Conservation (phyloP, 805 yeast genomes). For the Metschnikowia hibisci region DNA sequence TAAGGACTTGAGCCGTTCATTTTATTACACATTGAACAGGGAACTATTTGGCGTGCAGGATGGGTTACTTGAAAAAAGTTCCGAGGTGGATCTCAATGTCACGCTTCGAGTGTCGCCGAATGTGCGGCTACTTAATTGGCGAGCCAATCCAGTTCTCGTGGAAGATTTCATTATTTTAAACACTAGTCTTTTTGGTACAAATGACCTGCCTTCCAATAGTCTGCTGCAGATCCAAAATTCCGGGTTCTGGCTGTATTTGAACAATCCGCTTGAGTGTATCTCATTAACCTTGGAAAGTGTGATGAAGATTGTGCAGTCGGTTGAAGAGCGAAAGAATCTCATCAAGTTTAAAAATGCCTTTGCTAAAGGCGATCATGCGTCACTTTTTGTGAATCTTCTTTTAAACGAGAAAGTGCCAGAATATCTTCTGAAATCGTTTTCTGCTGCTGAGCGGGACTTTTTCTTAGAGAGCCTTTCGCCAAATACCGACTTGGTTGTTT, state of each 20-base stretch:
- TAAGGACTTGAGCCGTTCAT: constrained; percentile 33
- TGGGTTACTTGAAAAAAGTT: constrained; percentile 15
- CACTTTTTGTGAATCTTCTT: constrained; percentile 41
- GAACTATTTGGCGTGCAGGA: constrained; percentile 16
- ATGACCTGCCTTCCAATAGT: too few species aligned
- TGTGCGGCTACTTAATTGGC: constrained; percentile 47
- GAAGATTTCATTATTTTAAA: constrained; percentile 34
- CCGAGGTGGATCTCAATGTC: constrained; percentile 7
- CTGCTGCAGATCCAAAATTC: constrained; percentile 5
- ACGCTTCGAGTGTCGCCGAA: constrained; percentile 30
- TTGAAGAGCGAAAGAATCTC: constrained; percentile 17
- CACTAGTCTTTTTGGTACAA: neutral
- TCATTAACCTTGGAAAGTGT: constrained; percentile 48
- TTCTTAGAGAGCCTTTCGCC: constrained; percentile 34
- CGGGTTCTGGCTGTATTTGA: constrained; percentile 41
- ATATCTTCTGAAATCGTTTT: constrained; percentile 32
- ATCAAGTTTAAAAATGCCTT: constrained; percentile 52
- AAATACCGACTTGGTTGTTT: constrained; percentile 66
- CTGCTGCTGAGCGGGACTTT: constrained; percentile 36
- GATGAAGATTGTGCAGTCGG: constrained; percentile 41
- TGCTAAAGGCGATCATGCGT: constrained; percentile 58
- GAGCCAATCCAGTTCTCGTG: constrained; percentile 37
- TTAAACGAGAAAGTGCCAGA: constrained; percentile 34
- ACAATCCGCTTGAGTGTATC: constrained; percentile 44
- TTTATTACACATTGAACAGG: constrained; percentile 28